phyloP scores from a whole-genome alignment of 1,284 basidiomycete species.

The Melampsora occidentalis region DNA sequence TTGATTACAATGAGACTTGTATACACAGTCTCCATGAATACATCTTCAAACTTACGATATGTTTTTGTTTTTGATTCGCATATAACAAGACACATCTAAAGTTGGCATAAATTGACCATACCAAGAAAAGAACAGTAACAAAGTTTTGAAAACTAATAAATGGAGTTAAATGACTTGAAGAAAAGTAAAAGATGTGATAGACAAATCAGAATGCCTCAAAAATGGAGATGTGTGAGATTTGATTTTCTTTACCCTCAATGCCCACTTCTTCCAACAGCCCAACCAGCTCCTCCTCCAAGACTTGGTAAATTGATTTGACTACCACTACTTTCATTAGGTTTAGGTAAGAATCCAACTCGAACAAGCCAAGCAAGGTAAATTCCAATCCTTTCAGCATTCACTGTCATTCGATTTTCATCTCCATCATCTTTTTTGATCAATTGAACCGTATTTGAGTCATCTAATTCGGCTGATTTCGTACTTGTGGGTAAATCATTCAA shows the following conservation, averaged over 20 bases:
- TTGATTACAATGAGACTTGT: too few species aligned
- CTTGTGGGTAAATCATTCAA: slow-evolving; percentile 94
- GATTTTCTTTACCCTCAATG: neutral
- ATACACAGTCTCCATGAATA: too few species aligned
- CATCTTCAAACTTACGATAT: too few species aligned
- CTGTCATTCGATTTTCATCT: slow-evolving; percentile 62
- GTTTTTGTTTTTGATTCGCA: too few species aligned
- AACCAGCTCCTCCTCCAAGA: slow-evolving; percentile 26
- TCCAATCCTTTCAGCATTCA: slow-evolving; percentile 74
- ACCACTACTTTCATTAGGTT: slow-evolving; percentile 55
- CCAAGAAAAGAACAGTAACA: too few species aligned
- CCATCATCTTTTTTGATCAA: slow-evolving; percentile 59
- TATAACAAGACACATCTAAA: too few species aligned
- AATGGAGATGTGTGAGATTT: too few species aligned
- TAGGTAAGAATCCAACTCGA: slow-evolving; percentile 75
- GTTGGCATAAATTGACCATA: too few species aligned
- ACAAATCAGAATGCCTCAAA: too few species aligned
- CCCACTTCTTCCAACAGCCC: slow-evolving; percentile 34
- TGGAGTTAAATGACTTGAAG: too few species aligned
- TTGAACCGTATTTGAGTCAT: slow-evolving; percentile 75
- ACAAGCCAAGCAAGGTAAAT: slow-evolving; percentile 93
- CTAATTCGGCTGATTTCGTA: slow-evolving; percentile 88
- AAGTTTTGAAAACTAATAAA: too few species aligned
- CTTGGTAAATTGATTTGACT: neutral
- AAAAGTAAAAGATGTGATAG: too few species aligned